Percentiles rank a stretch among this genome's conserved stretches.
These are phyloP conservation scores for Cutaneotrichosporon mucoides DNA, from an alignment of 1,284 basidiomycete genomes.

Conservation along the genomic window DNA sequence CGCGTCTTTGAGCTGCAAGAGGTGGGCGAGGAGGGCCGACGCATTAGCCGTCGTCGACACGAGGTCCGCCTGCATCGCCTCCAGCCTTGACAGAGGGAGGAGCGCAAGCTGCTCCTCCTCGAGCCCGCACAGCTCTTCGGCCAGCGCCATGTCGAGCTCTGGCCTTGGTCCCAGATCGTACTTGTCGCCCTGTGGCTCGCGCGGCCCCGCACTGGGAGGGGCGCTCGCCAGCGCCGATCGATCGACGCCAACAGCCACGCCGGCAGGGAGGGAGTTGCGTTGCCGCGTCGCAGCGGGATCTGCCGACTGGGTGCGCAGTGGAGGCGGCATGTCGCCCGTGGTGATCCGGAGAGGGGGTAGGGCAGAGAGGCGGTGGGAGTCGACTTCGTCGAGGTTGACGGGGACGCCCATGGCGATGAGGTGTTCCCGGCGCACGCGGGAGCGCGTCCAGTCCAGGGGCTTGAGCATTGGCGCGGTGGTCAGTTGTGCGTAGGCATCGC, in stretches of 20 bases:
- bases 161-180: slow-evolving; percentile 69
- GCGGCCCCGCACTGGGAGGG: no score
- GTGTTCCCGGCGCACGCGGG: slow-evolving; percentile 78
- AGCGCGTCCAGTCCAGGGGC: slow-evolving; percentile 86
- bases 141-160: slow-evolving; percentile 61
- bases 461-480: slow-evolving; percentile 53
- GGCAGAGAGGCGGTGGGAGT: slow-evolving; percentile 63
- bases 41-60: slow-evolving; percentile 65
- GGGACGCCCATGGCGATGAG: slow-evolving; percentile 85
- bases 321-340: slow-evolving; percentile 48
- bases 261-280: slow-evolving; percentile 11
- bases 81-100: slow-evolving; percentile 62
- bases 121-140: slow-evolving; percentile 64
- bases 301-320: slow-evolving; percentile 45
- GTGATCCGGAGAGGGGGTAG: slow-evolving; percentile 74
- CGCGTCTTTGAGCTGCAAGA: slow-evolving; percentile 75
- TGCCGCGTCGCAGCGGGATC: slow-evolving; percentile 9
- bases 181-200: slow-evolving; percentile 41
- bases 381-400: slow-evolving; percentile 85
- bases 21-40: slow-evolving; percentile 68
- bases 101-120: slow-evolving; percentile 63
- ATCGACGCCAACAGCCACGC: no score
- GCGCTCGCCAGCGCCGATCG: no score
- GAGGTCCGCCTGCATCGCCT: slow-evolving; percentile 63
- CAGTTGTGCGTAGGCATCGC: slow-evolving; percentile 66